A percentile compares a stretch with the other conserved stretches of the same genome.
phyloP scores from a whole-genome alignment of 805 yeast genomes.

The Nakazawaea pomicola region DNA sequence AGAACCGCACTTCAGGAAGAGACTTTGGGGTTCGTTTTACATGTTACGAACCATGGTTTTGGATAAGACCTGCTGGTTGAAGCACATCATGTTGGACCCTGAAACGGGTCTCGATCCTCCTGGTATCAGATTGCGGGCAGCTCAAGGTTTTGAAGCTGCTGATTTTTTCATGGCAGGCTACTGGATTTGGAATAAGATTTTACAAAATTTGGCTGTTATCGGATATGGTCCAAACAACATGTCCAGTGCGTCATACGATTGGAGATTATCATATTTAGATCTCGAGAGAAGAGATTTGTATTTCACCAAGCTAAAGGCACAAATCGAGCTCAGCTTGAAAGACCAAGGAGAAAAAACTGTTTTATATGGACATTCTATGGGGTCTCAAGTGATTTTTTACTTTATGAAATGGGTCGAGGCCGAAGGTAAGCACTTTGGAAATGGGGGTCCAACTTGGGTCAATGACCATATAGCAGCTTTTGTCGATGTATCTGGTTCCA shows the following conservation, averaged over 20 bases:
- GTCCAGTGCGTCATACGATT: conserved; percentile 91
- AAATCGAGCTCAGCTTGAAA: conserved; percentile 57
- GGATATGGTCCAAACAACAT: conserved; percentile 91
- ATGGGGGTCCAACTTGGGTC: conserved; percentile 90
- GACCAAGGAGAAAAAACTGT: conserved; percentile 62
- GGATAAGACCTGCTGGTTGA: conserved; percentile 91
- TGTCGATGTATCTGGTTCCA: conserved; percentile 86
- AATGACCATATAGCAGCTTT: conserved; percentile 76
- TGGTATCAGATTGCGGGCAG: conserved; percentile 74
- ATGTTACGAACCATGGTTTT: conserved; percentile 90
- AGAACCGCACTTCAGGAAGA: conserved; percentile 77
- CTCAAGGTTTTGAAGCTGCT: conserved; percentile 95
- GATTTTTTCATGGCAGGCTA: conserved; percentile 96
- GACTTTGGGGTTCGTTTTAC: conserved; percentile 96
- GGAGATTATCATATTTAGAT: conserved; percentile 90
- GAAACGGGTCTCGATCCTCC: conserved; percentile 93
- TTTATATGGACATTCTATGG: conserved; percentile 95
- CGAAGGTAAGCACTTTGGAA: conserved; percentile 70
- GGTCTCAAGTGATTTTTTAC: conserved; percentile 82
- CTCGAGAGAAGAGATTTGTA: conserved; percentile 83
- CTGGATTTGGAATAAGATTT: conserved; percentile 96
- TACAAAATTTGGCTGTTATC: conserved; percentile 90
- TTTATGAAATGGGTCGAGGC: conserved; percentile 98
- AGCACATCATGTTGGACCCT: conserved; percentile 84
- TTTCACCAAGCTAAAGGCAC: conserved; percentile 68